Percentiles rank a stretch among this genome's conserved stretches.
These are phyloP conservation scores for Nidula microcarpa DNA, from an alignment of 768 basidiomycete species.

Conservation along the genomic window DNA sequence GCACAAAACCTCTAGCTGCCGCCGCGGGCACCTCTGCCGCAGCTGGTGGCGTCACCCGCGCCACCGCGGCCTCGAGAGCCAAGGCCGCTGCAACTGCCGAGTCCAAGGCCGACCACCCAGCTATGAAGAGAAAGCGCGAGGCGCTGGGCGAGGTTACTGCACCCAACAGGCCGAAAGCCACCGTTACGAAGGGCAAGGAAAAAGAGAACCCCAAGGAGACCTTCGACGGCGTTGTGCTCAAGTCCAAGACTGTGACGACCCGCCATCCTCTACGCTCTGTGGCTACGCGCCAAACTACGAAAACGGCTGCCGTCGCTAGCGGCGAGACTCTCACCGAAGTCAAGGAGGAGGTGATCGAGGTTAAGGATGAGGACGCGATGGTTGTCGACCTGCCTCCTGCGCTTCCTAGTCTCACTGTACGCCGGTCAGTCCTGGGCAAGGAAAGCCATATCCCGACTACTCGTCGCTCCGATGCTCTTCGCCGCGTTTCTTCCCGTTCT, in stretches of 20 bases:
- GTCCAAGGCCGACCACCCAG: slow-evolving; percentile 41
- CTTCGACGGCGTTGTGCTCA: slow-evolving; percentile 63
- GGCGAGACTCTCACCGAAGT: slow-evolving; percentile 15
- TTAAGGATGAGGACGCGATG: slow-evolving; percentile 52
- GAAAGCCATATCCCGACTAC: slow-evolving; percentile 19
- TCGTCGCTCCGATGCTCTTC: slow-evolving; percentile 17
- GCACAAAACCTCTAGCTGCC: slow-evolving; percentile 54
- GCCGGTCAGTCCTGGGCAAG: slow-evolving; percentile 30
- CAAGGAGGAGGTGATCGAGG: slow-evolving; percentile 26
- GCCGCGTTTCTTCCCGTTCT: slow-evolving; percentile 17
- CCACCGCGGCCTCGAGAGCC: slow-evolving; percentile 52
- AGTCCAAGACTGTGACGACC: slow-evolving; percentile 37
- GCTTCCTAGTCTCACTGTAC: slow-evolving; percentile 37
- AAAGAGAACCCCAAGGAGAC: slow-evolving; percentile 53
- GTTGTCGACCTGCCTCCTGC: slow-evolving; percentile 40
- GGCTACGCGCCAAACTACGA: slow-evolving; percentile 37
- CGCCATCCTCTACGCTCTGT: slow-evolving; percentile 60
- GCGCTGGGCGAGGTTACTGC: slow-evolving; percentile 72
- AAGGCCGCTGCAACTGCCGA: slow-evolving; percentile 39
- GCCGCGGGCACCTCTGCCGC: slow-evolving; percentile 31
- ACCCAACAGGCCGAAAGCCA: slow-evolving; percentile 45
- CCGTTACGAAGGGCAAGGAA: slow-evolving; percentile 49
- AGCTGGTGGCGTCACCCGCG: slow-evolving; percentile 40
- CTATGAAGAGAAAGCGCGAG: slow-evolving; percentile 76
- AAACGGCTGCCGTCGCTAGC: slow-evolving; percentile 16